Evolutionary conservation across 345 rosid genomes (phyloP), one percentile per base, ranked within the genome.

Genomic region (Lenwebbia sp.): DNA sequence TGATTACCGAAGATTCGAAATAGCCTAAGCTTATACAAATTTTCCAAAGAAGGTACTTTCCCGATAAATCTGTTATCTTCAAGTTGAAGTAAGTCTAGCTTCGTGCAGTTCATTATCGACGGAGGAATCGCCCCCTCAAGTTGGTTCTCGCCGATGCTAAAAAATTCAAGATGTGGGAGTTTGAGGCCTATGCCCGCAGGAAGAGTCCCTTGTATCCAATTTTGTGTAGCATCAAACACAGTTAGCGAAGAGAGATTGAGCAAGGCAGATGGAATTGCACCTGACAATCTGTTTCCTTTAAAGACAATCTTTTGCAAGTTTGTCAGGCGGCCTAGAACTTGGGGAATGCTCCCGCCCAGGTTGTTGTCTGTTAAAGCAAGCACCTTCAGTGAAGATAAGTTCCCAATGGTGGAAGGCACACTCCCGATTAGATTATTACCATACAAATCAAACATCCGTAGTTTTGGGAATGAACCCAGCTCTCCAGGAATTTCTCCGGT

Each of bases 161-260:
- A 12, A 12, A 0, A 0, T 12, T 26, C 33, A 58, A 58, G 8
- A 13, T 26, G 0, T 2, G 0, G 65, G 65, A 58, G 0, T 26
- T 1, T 58, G 17, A 58, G 17, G 65, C 65, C 15, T 2, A 58
- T 26, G 1, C 1, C 0, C 0, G 0, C 0, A 0, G 65, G 8
- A 58, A 58, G 65, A 58, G 65, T 58, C 0, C 65, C 65, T 1
- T 2, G 0, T 12, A 3, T 58, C 3, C 4, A 2, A 0, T n/a
- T n/a, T n/a, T n/a, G n/a, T n/a, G n/a, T n/a, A n/a, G n/a, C 17
- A 0, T 0, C 0, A 58, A 58, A 58, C 0, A 0, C 0, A 58
- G 1, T 6, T 1, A 58, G 65, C 1, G 0, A 58, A 58, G 65
- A 58, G 65, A 58, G 65, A 12, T 58, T 58, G 65, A 58, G 33